phyloP scores from a whole-genome alignment of 2,329 filamentous ascomycete species.

The Aspergillus felis region DNA sequence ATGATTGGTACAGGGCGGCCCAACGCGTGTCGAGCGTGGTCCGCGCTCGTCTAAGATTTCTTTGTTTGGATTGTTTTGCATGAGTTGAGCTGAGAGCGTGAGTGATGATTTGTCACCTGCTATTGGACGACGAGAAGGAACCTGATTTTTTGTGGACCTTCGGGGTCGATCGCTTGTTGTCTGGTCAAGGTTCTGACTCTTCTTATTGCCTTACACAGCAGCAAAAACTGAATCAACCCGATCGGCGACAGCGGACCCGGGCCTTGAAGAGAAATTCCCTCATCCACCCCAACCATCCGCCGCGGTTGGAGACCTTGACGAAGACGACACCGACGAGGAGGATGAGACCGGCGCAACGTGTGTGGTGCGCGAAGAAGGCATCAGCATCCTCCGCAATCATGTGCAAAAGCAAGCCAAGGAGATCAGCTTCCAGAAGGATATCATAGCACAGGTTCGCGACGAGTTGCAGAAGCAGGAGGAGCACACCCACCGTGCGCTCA shows the following conservation, averaged over 20 bases:
- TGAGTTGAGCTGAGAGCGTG: too few species aligned
- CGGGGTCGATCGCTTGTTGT: constrained; percentile 31
- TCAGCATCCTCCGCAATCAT: constrained; percentile 81
- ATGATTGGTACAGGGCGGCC: too few species aligned
- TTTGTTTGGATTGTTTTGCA: too few species aligned
- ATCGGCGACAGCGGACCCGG: constrained; percentile 18
- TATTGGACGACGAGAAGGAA: constrained; percentile 38
- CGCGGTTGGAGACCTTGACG: constrained; percentile 29
- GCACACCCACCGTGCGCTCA: constrained; percentile 76
- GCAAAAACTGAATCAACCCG: constrained; percentile 25
- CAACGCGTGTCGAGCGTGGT: too few species aligned
- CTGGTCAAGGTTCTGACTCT: constrained; percentile 31
- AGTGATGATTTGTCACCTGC: constrained; percentile 36
- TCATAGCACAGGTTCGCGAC: constrained; percentile 79
- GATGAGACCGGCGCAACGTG: constrained; percentile 51
- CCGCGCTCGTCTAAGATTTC: too few species aligned
- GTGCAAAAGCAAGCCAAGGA: constrained; percentile 91
- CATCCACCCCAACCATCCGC: constrained; percentile 5
- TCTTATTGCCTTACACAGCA: constrained; percentile 29
- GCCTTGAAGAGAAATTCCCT: constrained; percentile 29
- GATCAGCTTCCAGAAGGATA: constrained; percentile 80
- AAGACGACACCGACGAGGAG: constrained; percentile 37
- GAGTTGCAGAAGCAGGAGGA: constrained; percentile 83
- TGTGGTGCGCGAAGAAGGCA: constrained; percentile 69
- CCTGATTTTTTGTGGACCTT: constrained; percentile 30